phyloP scores from a whole-genome alignment of 2,329 filamentous ascomycete species.

The Drechslera avenae region DNA sequence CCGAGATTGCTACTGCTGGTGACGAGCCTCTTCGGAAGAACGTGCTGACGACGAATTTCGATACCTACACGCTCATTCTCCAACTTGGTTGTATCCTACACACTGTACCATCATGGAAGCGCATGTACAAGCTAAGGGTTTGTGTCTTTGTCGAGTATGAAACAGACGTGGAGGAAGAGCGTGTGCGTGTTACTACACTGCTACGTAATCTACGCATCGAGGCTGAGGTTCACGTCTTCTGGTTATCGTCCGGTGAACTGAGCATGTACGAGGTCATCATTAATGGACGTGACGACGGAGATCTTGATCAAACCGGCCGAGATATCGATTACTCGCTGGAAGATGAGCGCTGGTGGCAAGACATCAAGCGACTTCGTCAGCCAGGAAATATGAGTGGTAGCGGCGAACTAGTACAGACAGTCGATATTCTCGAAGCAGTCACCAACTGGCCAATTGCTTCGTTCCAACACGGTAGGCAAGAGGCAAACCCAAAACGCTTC shows the following conservation, averaged over 20 bases:
- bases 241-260: conserved; percentile 74
- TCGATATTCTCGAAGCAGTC: conserved; percentile 51
- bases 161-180: conserved; percentile 79
- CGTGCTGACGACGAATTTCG: conserved; percentile 84
- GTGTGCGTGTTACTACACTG: conserved; percentile 71
- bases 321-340: conserved; percentile 69
- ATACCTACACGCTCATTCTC: conserved; percentile 86
- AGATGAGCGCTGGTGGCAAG: conserved; percentile 82
- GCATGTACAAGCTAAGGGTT: conserved; percentile 73
- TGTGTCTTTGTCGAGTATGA: conserved; percentile 91
- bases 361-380: conserved; percentile 62
- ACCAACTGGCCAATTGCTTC: conserved; percentile 59
- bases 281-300: conserved; percentile 64
- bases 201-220: conserved; percentile 82
- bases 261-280: conserved; percentile 76
- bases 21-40: conserved; percentile 56
- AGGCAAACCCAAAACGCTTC: conserved; percentile 54
- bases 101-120: conserved; percentile 81
- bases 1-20: conserved; percentile 68
- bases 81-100: conserved; percentile 84
- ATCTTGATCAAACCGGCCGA: conserved; percentile 61
- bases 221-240: conserved; percentile 78
- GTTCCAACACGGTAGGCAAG: conserved; percentile 57
- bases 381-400: conserved; percentile 44
- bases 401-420: conserved; percentile 54